phyloP scores from a whole-genome alignment of 2,329 filamentous ascomycete species.

The Seiridium unicorne region DNA sequence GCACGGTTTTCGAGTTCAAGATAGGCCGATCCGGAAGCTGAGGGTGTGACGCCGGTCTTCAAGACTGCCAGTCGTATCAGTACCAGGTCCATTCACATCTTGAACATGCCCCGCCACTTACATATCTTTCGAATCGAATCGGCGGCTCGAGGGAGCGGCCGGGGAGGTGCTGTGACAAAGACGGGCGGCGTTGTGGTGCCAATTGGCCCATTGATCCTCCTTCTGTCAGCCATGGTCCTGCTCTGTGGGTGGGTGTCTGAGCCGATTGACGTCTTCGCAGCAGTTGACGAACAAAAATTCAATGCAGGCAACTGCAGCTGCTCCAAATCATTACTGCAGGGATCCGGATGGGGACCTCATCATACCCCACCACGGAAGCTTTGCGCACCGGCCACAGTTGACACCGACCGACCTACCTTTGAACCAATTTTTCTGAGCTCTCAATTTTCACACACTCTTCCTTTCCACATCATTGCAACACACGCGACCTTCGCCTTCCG shows the following conservation, averaged over 20 bases:
- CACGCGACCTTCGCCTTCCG: neutral
- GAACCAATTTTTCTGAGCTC: slow-evolving; percentile 8
- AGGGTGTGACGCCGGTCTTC: slow-evolving; percentile 88
- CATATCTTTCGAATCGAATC: slow-evolving; percentile 83
- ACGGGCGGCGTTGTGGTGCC: slow-evolving; percentile 74
- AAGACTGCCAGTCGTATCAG: slow-evolving; percentile 58
- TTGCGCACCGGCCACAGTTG: slow-evolving; percentile 10
- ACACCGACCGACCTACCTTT: neutral
- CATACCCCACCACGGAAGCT: neutral
- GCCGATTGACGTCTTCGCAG: neutral
- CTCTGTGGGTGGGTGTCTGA: neutral
- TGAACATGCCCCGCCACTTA: slow-evolving; percentile 44
- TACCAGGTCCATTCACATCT: neutral
- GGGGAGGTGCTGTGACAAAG: slow-evolving; percentile 51
- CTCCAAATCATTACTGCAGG: neutral
- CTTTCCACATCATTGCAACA: neutral
- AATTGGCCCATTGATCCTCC: slow-evolving; percentile 84
- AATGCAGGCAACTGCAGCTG: neutral
- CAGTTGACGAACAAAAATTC: neutral
- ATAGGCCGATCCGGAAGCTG: slow-evolving; percentile 90
- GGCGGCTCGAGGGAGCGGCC: slow-evolving; percentile 50
- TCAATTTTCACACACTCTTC: neutral
- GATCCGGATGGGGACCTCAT: neutral
- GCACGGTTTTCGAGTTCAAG: slow-evolving; percentile 60
- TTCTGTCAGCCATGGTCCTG: slow-evolving; percentile 70